phyloP scores from a whole-genome alignment of 306 rosid species.

The Urtica urens region DNA sequence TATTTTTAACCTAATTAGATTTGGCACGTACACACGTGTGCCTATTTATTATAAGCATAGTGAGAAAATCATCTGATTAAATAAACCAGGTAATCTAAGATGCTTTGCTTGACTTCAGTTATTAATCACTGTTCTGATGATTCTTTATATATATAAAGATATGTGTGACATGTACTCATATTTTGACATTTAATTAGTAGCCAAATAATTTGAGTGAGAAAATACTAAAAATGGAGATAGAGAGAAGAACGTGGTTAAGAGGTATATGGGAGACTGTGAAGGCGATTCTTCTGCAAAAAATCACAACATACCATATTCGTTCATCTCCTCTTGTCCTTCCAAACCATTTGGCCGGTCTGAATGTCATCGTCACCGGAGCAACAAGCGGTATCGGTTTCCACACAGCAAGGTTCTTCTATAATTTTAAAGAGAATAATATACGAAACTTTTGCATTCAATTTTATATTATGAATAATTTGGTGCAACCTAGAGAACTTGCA shows the following conservation, averaged over 20 bases:
- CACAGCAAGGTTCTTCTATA: slow-evolving; percentile 10
- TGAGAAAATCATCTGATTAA: neutral
- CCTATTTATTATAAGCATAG: too few relatives aligned
- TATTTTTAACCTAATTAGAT: too few relatives aligned
- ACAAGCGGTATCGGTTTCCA: slow-evolving; percentile 17
- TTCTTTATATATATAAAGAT: neutral
- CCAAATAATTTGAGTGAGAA: slow-evolving; percentile 5
- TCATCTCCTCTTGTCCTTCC: slow-evolving; percentile 10
- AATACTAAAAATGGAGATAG: neutral
- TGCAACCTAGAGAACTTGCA: slow-evolving; percentile 11
- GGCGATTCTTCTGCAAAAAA: slow-evolving; percentile 11
- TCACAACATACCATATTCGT: slow-evolving; percentile 5
- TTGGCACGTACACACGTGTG: too few relatives aligned
- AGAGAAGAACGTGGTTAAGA: slow-evolving; percentile 13
- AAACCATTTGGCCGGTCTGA: slow-evolving; percentile 5
- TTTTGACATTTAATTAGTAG: neutral
- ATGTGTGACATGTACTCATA: too few relatives aligned
- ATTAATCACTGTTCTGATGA: neutral
- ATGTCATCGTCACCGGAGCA: slow-evolving; percentile 17
- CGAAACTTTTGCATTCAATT: neutral
- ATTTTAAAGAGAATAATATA: neutral
- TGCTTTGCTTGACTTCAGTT: neutral
- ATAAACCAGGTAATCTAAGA: slow-evolving; percentile 7
- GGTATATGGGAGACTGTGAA: slow-evolving; percentile 14
- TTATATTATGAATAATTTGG: neutral